Evolutionary conservation across 1,284 basidiomycete species (phyloP).

Genomic region (Chalciporus sp.): DNA sequence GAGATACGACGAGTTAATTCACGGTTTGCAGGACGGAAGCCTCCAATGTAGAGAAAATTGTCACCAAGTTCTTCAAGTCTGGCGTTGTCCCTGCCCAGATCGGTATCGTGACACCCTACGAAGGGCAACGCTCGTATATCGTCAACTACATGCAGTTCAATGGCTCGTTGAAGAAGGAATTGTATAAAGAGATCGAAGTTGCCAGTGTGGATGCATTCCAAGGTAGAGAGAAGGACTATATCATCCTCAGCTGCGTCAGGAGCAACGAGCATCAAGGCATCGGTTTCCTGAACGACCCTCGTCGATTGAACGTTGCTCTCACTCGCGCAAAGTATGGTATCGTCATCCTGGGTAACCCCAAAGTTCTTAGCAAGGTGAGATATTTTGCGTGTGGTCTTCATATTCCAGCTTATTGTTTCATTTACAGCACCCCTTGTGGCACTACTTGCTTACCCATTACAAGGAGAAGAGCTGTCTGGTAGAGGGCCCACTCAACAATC

Average conservation of each 20-base stretch:
- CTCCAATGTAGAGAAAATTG: constrained; percentile 99
- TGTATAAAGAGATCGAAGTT: constrained; percentile 99
- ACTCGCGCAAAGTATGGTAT: constrained; percentile 98
- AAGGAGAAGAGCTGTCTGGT: constrained; percentile 95
- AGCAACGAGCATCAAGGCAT: constrained; percentile 99
- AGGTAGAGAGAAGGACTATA: constrained; percentile 99
- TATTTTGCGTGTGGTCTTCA: constrained; percentile 5
- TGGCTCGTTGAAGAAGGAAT: constrained; percentile 95
- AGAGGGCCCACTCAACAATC: constrained; percentile 94
- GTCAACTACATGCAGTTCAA: constrained; percentile 99
- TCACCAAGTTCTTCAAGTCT: constrained; percentile 99
- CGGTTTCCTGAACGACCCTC: constrained; percentile 97
- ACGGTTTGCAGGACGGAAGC: constrained; percentile 81
- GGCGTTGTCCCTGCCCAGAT: constrained; percentile 96
- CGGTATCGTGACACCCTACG: constrained; percentile 98
- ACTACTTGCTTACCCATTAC: constrained; percentile 97
- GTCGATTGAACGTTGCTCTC: constrained; percentile 95
- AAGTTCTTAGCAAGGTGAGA: constrained; percentile 95
- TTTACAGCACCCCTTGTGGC: constrained; percentile 92
- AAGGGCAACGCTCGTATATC: constrained; percentile 98
- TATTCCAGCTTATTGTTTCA: constrained; percentile 15
- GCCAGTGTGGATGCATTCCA: constrained; percentile 99
- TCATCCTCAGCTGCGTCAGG: constrained; percentile 98
- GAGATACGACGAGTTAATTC: neutral
- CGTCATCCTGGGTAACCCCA: constrained; percentile 97